phyloP scores from a whole-genome alignment of 306 rosid species.

The Potentilla sterilis region DNA sequence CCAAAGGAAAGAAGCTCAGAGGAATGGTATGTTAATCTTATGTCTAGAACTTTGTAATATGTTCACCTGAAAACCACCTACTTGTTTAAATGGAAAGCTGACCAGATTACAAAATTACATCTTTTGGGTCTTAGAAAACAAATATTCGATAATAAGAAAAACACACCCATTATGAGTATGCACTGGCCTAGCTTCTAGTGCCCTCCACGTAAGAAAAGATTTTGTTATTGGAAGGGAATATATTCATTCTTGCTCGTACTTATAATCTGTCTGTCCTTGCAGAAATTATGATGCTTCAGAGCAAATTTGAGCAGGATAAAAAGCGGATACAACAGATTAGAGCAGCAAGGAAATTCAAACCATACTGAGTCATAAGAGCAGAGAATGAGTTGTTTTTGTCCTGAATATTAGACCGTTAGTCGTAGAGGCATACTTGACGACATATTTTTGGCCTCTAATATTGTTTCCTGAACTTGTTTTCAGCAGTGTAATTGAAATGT shows the following conservation, averaged over 20 bases:
- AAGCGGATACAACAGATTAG: constrained; percentile 75
- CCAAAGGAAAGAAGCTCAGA: constrained; percentile 78
- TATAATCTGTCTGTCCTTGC: constrained; percentile 33
- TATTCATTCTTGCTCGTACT: not conserved
- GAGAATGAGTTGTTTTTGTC: not conserved
- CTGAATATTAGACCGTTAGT: not conserved
- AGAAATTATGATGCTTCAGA: constrained; percentile 79
- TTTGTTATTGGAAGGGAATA: not conserved
- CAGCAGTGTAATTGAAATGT: not conserved
- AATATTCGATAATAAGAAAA: no score
- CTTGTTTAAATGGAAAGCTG: not conserved
- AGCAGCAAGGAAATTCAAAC: constrained; percentile 87
- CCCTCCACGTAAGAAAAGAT: not conserved
- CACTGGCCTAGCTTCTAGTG: not conserved
- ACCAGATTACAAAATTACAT: not conserved
- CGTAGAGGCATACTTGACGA: not conserved
- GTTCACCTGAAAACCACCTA: not conserved
- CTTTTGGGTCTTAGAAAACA: not conserved
- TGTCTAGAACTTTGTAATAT: not conserved
- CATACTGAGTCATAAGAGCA: constrained; percentile 43
- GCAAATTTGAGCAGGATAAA: constrained; percentile 82
- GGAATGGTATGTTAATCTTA: constrained; percentile 53
- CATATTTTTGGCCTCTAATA: not conserved
- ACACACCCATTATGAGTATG: not conserved
- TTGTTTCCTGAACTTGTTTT: not conserved